A percentile compares a stretch with the other conserved stretches of the same genome.
Evolutionary conservation across 164 flowering plant species (phyloP).

Genomic region (Dillenia suffruticosa): DNA sequence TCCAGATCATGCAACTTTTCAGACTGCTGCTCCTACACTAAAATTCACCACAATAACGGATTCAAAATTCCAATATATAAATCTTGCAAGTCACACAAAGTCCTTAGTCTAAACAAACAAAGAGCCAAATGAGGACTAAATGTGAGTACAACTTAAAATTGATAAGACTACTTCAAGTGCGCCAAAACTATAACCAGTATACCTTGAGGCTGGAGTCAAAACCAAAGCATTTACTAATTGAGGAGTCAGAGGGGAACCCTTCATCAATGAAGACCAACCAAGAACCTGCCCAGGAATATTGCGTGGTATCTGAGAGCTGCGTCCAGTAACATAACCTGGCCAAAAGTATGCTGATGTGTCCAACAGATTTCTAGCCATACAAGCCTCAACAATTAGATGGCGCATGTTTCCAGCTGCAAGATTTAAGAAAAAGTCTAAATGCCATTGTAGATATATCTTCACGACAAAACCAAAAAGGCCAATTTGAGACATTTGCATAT

Average conservation of each 20-base stretch:
- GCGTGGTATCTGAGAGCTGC: constrained; percentile 71
- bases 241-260: constrained; percentile 74
- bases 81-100: too few relatives aligned
- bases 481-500: too few relatives aligned
- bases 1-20: too few relatives aligned
- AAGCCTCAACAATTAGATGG: constrained; percentile 95
- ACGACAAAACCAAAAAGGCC: too few relatives aligned
- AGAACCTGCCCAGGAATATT: constrained; percentile 64
- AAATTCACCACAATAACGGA: too few relatives aligned
- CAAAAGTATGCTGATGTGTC: constrained; percentile 93
- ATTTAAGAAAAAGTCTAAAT: not conserved
- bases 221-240: constrained; percentile 65
- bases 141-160: too few relatives aligned
- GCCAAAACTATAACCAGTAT: constrained; percentile 7
- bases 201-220: constrained; percentile 94
- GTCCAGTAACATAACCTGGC: constrained; percentile 93
- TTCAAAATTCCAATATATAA: too few relatives aligned
- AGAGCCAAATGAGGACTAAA: too few relatives aligned
- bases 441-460: too few relatives aligned
- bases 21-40: too few relatives aligned
- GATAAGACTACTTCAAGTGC: too few relatives aligned
- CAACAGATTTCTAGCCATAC: constrained; percentile 81
- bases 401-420: constrained; percentile 92
- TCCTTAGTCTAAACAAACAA: too few relatives aligned
- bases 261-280: constrained; percentile 89